These are phyloP conservation scores for Primulina eburnea DNA, from an alignment of 257 asterid genomes.

Conservation along the genomic window DNA sequence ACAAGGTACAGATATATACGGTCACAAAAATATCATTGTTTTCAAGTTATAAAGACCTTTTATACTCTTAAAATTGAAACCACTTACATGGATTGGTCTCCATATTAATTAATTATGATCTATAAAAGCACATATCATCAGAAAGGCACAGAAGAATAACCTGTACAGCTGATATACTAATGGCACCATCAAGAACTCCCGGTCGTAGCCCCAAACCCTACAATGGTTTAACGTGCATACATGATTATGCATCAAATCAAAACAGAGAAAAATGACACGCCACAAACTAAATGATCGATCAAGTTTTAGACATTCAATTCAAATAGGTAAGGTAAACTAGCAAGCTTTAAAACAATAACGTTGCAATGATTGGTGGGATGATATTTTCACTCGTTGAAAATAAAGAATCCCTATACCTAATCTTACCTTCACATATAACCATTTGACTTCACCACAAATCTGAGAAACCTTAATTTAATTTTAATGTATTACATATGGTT, in stretches of 20 bases:
- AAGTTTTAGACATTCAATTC: neutral
- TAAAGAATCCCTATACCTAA: neutral
- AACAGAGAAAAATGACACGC: neutral
- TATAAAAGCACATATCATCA: conserved; percentile 1
- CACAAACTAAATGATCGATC: conserved; percentile 6
- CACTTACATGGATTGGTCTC: neutral
- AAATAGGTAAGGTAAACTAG: neutral
- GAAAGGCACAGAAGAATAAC: conserved; percentile 33
- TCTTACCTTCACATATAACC: neutral
- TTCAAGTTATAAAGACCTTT: neutral
- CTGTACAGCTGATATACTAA: conserved; percentile 98
- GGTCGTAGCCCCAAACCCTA: conserved; percentile 88
- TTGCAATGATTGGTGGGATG: neutral
- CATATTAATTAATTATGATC: neutral
- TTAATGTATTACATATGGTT: too few species aligned
- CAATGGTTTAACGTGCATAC: conserved; percentile 23
- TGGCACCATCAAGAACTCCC: conserved; percentile 96
- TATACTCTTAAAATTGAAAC: neutral
- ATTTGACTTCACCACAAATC: neutral
- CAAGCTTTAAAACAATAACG: conserved; percentile 6
- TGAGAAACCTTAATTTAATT: too few species aligned
- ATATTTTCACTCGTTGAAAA: neutral
- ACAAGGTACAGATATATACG: neutral
- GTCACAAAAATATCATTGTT: neutral
- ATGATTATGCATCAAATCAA: conserved; percentile 1